Base-by-base conservation (phyloP, 352 stramenopile species). In the Phytopythium sindhum region DNA sequence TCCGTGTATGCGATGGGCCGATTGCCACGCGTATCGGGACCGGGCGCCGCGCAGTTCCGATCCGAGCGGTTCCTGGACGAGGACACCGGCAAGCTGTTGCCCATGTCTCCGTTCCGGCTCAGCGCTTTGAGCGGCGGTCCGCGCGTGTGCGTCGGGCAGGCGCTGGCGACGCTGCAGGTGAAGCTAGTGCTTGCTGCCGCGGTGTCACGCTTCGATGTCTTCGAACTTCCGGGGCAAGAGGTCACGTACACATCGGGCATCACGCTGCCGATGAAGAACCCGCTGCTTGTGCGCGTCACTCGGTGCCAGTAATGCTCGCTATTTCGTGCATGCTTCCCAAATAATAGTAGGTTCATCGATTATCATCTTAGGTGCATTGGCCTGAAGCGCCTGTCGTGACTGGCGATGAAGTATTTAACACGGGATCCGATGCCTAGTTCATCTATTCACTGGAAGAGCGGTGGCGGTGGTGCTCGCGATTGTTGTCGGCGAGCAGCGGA, bases 231-330 rank as follows among this genome's bases (percentile, higher is more conserved):
- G 24, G 77, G 80, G 12, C 69, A 88, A 48, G 75, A 86, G 33
- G 84, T 91, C 35, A 77, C 76, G 17, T 88, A 88, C 73, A 89
- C 82, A 51, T 69, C 81, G 64, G 73, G 83, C 55, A 87, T 91
- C 68, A 83, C 80, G 1, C 74, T 88, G 2, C 60, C 78, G 21
- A 72, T 81, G 63, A 71, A 75, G 71, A 50, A 73, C 19, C 67
- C 70, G 57, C 59, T 78, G 31, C 62, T 66, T 41, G 73, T 77
- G 58, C 23, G 23, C n/a, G 29, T 35, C 11, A 12, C 45, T 17
- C 58, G 42, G 6, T 28, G 31, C 31, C 24, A 50, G 24, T 52
- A 24, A 11, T 24, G 15, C 42, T 15, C n/a, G 2, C 4, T 8
- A 5, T 23, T 23, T 6, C 17, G 37, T 21, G 41, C 42, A 50